These are phyloP conservation scores for Salix viminalis DNA, from an alignment of 345 rosid species.

Conservation along the genomic window DNA sequence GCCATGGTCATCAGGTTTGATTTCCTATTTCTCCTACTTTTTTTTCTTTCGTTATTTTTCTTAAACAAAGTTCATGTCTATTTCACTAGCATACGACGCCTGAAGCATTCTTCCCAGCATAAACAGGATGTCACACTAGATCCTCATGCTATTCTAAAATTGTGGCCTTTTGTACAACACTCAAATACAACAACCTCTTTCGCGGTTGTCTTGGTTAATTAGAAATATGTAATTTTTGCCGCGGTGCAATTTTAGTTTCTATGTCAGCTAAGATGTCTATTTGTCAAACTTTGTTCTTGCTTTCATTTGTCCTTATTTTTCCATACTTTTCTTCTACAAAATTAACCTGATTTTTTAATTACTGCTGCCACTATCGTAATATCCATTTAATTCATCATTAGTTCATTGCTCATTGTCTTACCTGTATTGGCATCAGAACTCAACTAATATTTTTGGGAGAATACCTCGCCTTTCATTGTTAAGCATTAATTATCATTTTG, in stretches of 20 bases:
- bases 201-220: background rate
- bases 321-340: background rate
- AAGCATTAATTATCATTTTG: background rate
- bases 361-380: background rate
- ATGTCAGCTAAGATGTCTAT: background rate
- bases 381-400: background rate
- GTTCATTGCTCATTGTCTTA: background rate
- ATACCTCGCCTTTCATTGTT: background rate
- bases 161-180: background rate
- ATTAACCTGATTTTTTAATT: background rate
- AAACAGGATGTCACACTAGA: background rate
- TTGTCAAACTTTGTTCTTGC: background rate
- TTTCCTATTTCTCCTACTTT: background rate
- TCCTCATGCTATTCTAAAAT: background rate
- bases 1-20: slow-evolving; percentile 93
- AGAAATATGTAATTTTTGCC: background rate
- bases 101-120: background rate
- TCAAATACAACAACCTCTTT: background rate
- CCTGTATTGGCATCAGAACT: background rate
- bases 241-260: background rate
- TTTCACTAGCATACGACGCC: background rate
- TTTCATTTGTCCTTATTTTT: background rate
- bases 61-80: background rate
- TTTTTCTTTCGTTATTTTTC: background rate
- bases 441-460: background rate